Base-by-base conservation (phyloP, 768 basidiomycete genomes). In the Pisolithus marmoratus region DNA sequence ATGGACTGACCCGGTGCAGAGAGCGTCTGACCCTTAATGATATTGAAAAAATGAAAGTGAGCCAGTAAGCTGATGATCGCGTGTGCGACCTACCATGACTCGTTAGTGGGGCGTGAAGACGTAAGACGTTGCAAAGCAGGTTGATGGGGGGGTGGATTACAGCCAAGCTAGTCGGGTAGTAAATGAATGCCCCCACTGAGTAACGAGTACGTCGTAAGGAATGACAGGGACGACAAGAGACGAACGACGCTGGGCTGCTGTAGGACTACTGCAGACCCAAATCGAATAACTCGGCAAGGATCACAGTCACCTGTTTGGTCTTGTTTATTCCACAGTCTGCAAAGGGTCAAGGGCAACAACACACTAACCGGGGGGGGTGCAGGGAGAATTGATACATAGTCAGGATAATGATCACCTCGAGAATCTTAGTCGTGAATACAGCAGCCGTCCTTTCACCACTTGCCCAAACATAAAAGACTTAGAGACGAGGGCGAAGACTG, bases 1-100 rank as follows among this genome's bases (percentile, higher is more conserved):
- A 11, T 45, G 41, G 36, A 74, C 80, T 59, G 57, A 88, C 88
- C 81, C 63, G 90, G 90, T 43, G 80, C 75, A 55, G 87, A 90
- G 44, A 93, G 82, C 4, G 86, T 91, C 83, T 93, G 90, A 67
- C 90, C 90, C 90, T 90, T 40, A 51, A 63, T 49, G 43, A 51
- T 53, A 34, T 34, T 34, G 8, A 38, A 34, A 3, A 12, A 27
- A 8, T 8, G 26, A 46, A 29, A 7, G 43, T 60, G 49, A 57
- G 46, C 46, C 51, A 47, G 37, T 36, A 40, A 40, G 41, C n/a
- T 15, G 29, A 53, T 36, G 49, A 42, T 46, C 43, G 52, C 37
- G 23, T n/a, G 11, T 43, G 54, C 29, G 40, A 29, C 47, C 40
- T 40, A 66, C 67, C 67, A 68, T 68, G 62, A 43, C 46, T 64